Evolutionary conservation across 176 grass and related monocot species (phyloP), one percentile per base, ranked within the genome.

Genomic region (Coix lacrymajobi): DNA sequence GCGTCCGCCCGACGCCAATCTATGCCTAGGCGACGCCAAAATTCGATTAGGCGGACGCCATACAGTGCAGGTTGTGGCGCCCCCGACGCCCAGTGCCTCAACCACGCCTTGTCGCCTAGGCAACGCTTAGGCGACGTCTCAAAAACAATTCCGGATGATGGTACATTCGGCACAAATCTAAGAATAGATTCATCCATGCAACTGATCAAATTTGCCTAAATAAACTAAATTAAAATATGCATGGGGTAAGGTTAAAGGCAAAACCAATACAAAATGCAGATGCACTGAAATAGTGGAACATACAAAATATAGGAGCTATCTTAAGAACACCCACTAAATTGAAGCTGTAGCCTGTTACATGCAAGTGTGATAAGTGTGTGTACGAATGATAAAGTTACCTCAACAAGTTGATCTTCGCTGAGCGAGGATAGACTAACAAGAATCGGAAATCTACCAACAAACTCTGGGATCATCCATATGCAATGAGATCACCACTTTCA

Each of bases 361-460:
- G 41, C 13, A 66, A 26, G 46, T n/a, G 46, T 9, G 1, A 74
- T 39, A 30, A 43, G 44, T n/a, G 12, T 64, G 72, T 62, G 28
- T 9, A 66, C 7, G 48, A 60, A 26, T 3, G 0, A 64, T 22
- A 36, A 87, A 72, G 34, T 74, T 80, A 93, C 91, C 88, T 93
- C 88, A 75, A 93, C 91, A 85, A 93, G 87, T 71, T 93, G 91
- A 75, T 93, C 91, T 57, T 90, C 88, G 2, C 79, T 93, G 29
- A 93, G 91, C 4, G 88, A 86, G 19, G 85, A 93, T 48, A 93
- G 75, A 90, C 88, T 90, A 87, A 89, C 88, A 90, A 93, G 85
- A 87, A 93, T 78, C 57, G 91, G 88, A 90, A 93, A 93, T 79
- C 91, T 93, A 74, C 91, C 91, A 49, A 93, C 88, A 75, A 93